phyloP scores from a whole-genome alignment of 768 basidiomycete genomes.

The Tricholoma matsutake region DNA sequence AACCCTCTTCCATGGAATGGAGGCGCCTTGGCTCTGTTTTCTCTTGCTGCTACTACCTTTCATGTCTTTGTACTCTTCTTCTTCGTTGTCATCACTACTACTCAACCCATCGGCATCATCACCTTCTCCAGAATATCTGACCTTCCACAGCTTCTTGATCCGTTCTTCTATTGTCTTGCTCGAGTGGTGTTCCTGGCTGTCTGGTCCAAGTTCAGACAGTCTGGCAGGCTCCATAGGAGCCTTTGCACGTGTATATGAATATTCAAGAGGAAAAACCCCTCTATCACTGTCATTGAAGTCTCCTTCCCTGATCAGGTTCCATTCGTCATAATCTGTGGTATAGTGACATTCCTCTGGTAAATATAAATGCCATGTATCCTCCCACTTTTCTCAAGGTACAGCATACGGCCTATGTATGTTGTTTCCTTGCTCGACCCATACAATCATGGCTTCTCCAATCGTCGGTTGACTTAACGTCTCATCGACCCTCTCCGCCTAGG shows the following conservation, averaged over 20 bases:
- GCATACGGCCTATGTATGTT: not conserved
- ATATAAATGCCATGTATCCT: not conserved
- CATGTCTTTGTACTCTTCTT: not conserved
- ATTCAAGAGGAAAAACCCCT: not conserved
- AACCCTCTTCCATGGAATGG: not conserved
- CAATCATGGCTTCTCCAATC: not conserved
- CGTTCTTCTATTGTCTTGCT: not conserved
- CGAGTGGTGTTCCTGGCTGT: not conserved
- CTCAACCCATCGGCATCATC: not conserved
- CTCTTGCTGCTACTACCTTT: not conserved
- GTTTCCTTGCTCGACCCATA: not conserved
- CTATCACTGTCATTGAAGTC: not conserved
- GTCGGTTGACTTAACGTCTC: not conserved
- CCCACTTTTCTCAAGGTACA: not conserved
- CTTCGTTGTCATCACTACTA: not conserved
- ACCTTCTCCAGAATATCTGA: not conserved
- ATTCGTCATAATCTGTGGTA: not conserved
- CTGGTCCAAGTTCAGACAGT: not conserved
- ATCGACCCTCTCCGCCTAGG: not conserved
- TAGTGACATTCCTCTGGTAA: constrained; percentile 2
- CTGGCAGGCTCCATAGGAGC: not conserved
- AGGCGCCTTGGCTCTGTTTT: not conserved
- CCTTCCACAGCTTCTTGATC: not conserved
- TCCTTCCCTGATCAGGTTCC: constrained; percentile 1
- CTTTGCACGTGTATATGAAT: not conserved